These are phyloP conservation scores for Teratosphaeria viscida DNA, from an alignment of 2,329 filamentous ascomycete genomes.

Conservation along the genomic window DNA sequence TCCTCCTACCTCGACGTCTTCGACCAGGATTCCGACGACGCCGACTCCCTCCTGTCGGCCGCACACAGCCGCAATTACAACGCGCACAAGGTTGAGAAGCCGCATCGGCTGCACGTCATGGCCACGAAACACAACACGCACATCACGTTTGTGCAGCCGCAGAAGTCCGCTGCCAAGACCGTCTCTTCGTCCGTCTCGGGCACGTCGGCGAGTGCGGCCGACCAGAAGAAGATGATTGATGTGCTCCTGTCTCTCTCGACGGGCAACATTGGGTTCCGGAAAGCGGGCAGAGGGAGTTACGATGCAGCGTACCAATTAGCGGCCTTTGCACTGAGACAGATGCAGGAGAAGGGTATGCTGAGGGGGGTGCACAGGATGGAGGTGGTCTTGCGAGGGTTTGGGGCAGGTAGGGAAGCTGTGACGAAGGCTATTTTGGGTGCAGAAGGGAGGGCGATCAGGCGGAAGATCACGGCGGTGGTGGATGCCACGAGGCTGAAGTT, in stretches of 20 bases:
- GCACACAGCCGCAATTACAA: constrained; percentile 10
- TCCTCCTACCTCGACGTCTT: background rate
- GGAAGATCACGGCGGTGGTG: constrained; percentile 66
- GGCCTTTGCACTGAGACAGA: constrained; percentile 69
- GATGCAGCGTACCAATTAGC: constrained; percentile 88
- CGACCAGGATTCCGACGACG: constrained; percentile 1
- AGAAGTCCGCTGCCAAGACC: constrained; percentile 17
- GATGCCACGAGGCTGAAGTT: constrained; percentile 91
- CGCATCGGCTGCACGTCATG: constrained; percentile 81
- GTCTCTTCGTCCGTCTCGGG: constrained; percentile 14
- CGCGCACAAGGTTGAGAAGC: constrained; percentile 21
- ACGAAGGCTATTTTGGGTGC: constrained; percentile 79
- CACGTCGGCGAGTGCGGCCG: constrained; percentile 40
- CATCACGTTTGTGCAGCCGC: constrained; percentile 74
- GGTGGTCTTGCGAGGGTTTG: constrained; percentile 75
- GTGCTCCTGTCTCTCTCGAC: constrained; percentile 69
- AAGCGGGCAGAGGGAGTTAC: constrained; percentile 68
- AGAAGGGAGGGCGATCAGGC: constrained; percentile 67
- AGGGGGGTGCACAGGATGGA: constrained; percentile 68
- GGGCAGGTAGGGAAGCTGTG: constrained; percentile 75
- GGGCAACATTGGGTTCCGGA: constrained; percentile 86
- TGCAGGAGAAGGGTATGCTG: constrained; percentile 72
- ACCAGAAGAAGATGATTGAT: constrained; percentile 34
- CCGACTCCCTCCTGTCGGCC: constrained; percentile 5
- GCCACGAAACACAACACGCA: constrained; percentile 90